Base-by-base conservation (phyloP, 805 yeast species). In the Wickerhamomyces chaumierensis region DNA sequence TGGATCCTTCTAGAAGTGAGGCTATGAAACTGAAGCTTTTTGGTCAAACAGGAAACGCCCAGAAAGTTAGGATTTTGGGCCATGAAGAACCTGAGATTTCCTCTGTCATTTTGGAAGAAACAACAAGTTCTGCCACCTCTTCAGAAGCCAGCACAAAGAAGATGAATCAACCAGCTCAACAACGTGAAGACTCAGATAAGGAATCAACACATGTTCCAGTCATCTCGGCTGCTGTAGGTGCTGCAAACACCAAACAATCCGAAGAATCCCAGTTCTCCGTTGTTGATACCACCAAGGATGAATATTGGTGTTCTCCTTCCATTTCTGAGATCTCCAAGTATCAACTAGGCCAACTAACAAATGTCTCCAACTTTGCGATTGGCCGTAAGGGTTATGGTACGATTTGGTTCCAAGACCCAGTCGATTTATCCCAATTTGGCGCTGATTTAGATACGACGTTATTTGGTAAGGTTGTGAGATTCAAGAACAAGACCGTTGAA, bases 301-400 rank as follows among this genome's bases (percentile, higher is more conserved):
- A 71, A 3, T 82, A 82, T 49, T 83, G 90, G 87, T 75, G 84
- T 43, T 66, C 80, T 0, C 94, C 92, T 1, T 58, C 81, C 0
- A 59, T 79, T 14, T 61, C 60, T 3, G 73, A 71, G 23, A 60
- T 83, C 3, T 45, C 66, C 0, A 45, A 53, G 7, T 47, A 73
- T 39, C 53, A 78, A 0, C 42, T 59, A 3, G 64, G 69, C 29
- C 72, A 75, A 35, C 64, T 82, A 17, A 46, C 73, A 1, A 63
- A 65, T 19, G 72, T 83, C 15, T 70, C 78, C 17, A 71, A 76
- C 48, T 82, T 82, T 48, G 70, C 78, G 5, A 68, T 78, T 41
- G 92, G 92, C 2, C 71, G 88, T 47, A 63, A 63, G 38, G 80
- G 81, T 0, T 69, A 58, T 51, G 92, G 92, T 20, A 80, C 77